Evolutionary conservation across 495 filamentous ascomycete genomes (phyloP).

Genomic region (Penicillium subrubescens): DNA sequence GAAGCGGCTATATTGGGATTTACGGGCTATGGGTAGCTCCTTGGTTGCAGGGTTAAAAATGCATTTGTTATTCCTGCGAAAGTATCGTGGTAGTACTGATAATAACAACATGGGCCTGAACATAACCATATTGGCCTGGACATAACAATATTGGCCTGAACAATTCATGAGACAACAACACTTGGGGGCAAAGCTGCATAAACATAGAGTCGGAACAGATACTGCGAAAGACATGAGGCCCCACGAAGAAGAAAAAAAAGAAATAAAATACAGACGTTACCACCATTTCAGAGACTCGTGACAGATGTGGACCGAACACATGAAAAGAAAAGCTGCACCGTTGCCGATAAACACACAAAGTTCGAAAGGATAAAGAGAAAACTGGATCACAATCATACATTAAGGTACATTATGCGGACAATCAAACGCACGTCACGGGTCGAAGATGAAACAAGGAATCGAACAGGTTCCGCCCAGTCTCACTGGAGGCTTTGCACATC

Average conservation of each 20-base stretch:
- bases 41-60: no score
- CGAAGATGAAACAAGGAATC: neutral
- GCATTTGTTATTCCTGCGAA: no score
- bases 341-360: slow-evolving; percentile 2
- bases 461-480: neutral
- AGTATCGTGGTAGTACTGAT: no score
- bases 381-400: slow-evolving; percentile 19
- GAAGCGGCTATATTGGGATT: neutral
- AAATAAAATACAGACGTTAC: slow-evolving; percentile 1
- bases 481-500: neutral
- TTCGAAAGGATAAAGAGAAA: slow-evolving; percentile 1
- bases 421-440: slow-evolving; percentile 22
- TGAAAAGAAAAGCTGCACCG: neutral
- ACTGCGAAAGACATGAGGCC: slow-evolving; percentile 16
- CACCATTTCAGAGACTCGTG: neutral
- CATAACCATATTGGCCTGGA: no score
- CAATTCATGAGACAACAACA: neutral
- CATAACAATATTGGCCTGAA: no score
- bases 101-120: no score
- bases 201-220: slow-evolving; percentile 24
- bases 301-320: neutral
- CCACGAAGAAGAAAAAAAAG: neutral
- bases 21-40: no score
- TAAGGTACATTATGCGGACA: slow-evolving; percentile 25
- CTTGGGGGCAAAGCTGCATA: slow-evolving; percentile 11